Conservation (phyloP, 208 protist genomes). For the Eutreptiella sp. region DNA sequence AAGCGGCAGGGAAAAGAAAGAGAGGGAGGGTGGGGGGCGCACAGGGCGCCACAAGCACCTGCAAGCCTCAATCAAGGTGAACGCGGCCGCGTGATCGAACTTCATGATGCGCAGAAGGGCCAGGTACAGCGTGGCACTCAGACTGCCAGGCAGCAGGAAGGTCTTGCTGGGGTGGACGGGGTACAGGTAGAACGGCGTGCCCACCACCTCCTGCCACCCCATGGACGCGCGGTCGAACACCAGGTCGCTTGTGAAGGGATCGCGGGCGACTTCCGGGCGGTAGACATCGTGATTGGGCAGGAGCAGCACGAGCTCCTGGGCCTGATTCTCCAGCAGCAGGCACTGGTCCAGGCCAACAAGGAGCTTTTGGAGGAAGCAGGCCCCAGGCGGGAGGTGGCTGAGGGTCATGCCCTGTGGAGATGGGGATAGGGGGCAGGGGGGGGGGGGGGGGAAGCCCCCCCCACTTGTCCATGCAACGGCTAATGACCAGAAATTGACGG, state of each 20-base stretch:
- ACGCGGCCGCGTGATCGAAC: conserved; percentile 64
- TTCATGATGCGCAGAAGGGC: conserved; percentile 75
- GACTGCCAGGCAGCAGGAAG: conserved; percentile 72
- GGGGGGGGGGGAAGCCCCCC: no score
- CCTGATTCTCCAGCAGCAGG: conserved; percentile 52
- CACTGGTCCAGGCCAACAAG: conserved; percentile 53
- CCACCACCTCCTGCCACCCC: conserved; percentile 59
- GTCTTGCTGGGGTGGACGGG: conserved; percentile 67
- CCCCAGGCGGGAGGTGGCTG: conserved; percentile 18
- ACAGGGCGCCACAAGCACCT: no score
- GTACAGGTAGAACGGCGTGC: conserved; percentile 77
- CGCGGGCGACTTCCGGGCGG: conserved; percentile 41
- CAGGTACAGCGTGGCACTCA: conserved; percentile 82
- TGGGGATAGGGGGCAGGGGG: conserved; percentile 23
- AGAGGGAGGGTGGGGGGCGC: no score
- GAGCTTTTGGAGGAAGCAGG: conserved; percentile 36
- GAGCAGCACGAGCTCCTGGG: conserved; percentile 52
- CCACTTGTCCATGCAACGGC: no score
- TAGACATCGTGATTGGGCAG: conserved; percentile 65
- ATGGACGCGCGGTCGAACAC: conserved; percentile 61
- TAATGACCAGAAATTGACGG: no score
- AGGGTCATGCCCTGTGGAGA: conserved; percentile 25
- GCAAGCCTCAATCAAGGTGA: conserved; percentile 63
- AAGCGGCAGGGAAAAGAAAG: no score
- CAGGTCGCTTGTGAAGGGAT: conserved; percentile 53